Base-by-base conservation (phyloP, 768 basidiomycete species). In the Botryobasidium botryosum region DNA sequence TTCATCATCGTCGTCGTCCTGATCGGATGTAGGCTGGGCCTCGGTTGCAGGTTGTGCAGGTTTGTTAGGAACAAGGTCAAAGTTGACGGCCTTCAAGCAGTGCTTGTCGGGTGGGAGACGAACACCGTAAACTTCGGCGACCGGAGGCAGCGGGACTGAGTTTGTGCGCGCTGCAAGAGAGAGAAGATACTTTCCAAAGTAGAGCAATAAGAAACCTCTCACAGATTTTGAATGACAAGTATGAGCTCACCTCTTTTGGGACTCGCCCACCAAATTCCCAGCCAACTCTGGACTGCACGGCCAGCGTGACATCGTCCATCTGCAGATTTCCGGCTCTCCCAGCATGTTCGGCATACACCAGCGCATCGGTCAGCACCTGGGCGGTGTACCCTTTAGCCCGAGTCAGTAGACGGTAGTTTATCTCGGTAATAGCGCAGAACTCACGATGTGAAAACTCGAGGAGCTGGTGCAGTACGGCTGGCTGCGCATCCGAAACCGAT, bases 211-310 rank as follows among this genome's bases (percentile, higher is more conserved):
- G 49, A 18, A 37, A 26, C 27, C 1, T 24, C 8, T 24, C 26
- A 15, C 13, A 20, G 24, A 6, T 6, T 20, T 6, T 28, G 21
- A n/a, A 7, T 40, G 13, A 31, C 38, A 15, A n/a, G 21, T 25
- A 21, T 13, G 25, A 23, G 5, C 65, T 24, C 46, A 87, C 85
- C 74, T 88, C 85, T 62, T 87, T 87, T 3, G 85, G 85, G 24
- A 88, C 74, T 31, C 84, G 70, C 5, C 86, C 85, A 20, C 84
- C 85, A 57, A 86, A 81, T 60, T 88, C 86, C 86, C 86, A 88
- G 35, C 85, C 86, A 3, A 88, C 86, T 46, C 85, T 75, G 5
- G 84, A 83, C 59, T 88, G 85, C 4, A 86, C 77, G 2, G 84
- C 82, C 32, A 88, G 67, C 3, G 73, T 70, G 38, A 83, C 65